phyloP scores from a whole-genome alignment of 345 rosid species.

The Fremontodendron californicum region DNA sequence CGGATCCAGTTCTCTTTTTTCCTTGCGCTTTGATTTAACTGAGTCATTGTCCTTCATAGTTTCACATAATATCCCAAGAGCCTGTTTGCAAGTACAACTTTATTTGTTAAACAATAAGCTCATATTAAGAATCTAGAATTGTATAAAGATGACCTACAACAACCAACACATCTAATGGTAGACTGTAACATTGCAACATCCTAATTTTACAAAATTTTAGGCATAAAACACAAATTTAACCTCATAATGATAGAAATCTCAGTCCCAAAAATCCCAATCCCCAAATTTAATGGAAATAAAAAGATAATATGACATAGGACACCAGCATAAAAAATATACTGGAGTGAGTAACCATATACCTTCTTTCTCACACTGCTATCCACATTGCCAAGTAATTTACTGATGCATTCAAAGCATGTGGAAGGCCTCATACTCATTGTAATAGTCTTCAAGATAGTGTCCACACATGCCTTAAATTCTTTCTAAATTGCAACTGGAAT shows the following conservation, averaged over 20 bases:
- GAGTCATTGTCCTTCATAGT: constrained; percentile 49
- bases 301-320: neutral
- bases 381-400: constrained; percentile 54
- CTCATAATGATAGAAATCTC: neutral
- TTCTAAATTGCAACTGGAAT: constrained; percentile 39
- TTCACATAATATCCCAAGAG: constrained; percentile 70
- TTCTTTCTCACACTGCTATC: constrained; percentile 61
- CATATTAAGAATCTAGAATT: neutral
- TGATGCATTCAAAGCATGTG: constrained; percentile 63
- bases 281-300: neutral
- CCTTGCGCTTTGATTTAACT: constrained; percentile 40
- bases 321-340: neutral
- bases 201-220: neutral
- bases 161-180: neutral
- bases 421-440: constrained; percentile 58
- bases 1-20: constrained; percentile 30
- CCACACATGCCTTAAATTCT: constrained; percentile 49
- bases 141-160: neutral
- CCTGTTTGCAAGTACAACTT: constrained; percentile 39
- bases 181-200: neutral
- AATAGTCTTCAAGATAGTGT: constrained; percentile 52
- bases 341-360: constrained; percentile 39
- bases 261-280: neutral
- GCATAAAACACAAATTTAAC: neutral
- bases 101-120: constrained; percentile 1